Evolutionary conservation across 345 rosid genomes (phyloP).

Genomic region (Eucalyptus erythrocorys): DNA sequence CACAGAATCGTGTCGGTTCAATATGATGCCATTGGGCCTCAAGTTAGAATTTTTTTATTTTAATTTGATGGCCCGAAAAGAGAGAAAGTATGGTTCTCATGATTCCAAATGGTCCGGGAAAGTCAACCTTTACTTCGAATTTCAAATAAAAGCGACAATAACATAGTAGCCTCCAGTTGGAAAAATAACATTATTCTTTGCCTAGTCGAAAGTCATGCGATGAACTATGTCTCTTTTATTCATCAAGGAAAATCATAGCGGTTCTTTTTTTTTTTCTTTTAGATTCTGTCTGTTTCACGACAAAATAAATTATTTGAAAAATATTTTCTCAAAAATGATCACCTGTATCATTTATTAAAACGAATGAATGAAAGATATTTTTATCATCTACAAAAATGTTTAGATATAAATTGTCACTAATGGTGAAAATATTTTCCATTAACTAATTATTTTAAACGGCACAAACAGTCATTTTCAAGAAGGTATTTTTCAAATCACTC

Average conservation of each 20-base stretch:
- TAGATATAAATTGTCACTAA: not conserved
- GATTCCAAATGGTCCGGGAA: not conserved
- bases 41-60: not conserved
- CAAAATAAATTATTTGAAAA: not conserved
- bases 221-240: not conserved
- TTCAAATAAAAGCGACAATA: not conserved
- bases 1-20: not conserved
- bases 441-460: not conserved
- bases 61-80: not conserved
- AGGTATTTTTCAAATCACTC: fast-evolving
- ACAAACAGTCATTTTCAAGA: fast-evolving
- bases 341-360: fast-evolving
- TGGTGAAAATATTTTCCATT: not conserved
- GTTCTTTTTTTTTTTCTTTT: not conserved
- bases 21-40: not conserved
- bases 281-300: fast-evolving
- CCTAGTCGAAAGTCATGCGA: not conserved
- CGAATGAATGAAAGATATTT: not conserved
- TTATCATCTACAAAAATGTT: not conserved
- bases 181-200: not conserved
- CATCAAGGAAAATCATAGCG: not conserved
- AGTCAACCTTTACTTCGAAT: not conserved
- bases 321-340: fast-evolving
- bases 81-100: not conserved
- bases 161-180: not conserved